Conservation (phyloP, 1,139 yeast genomes). For the Saccharomyces hybrid region DNA sequence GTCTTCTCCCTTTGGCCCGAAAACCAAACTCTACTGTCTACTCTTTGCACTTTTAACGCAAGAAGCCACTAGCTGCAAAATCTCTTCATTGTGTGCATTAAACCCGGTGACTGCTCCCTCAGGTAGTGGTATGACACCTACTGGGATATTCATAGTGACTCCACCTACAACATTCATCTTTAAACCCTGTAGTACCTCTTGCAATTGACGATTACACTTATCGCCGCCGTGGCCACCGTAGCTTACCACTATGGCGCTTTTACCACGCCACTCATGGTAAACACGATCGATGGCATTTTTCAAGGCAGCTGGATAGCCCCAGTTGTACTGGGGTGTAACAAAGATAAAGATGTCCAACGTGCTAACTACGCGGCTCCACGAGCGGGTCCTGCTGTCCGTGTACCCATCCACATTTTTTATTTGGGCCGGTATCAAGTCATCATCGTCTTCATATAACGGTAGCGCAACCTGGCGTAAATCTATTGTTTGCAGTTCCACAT, state of each 20-base stretch:
- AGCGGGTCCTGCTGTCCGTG: conserved; percentile 13
- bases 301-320: conserved; percentile 32
- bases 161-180: conserved; percentile 10
- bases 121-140: neutral
- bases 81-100: neutral
- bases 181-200: conserved; percentile 11
- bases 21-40: neutral
- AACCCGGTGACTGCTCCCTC: neutral
- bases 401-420: conserved; percentile 16
- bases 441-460: neutral
- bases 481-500: neutral
- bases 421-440: conserved; percentile 10
- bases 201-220: conserved; percentile 19
- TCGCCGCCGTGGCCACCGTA: conserved; percentile 33
- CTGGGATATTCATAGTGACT: conserved; percentile 6
- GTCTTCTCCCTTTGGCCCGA: neutral
- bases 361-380: conserved; percentile 16
- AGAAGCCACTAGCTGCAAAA: neutral
- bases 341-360: conserved; percentile 25
- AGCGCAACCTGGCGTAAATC: neutral
- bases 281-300: conserved; percentile 33
- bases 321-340: conserved; percentile 33
- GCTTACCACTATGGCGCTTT: conserved; percentile 29
- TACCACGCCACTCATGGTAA: conserved; percentile 30
- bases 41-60: neutral